phyloP scores from a whole-genome alignment of 2,329 filamentous ascomycete genomes.

The Trichoderma sp. region DNA sequence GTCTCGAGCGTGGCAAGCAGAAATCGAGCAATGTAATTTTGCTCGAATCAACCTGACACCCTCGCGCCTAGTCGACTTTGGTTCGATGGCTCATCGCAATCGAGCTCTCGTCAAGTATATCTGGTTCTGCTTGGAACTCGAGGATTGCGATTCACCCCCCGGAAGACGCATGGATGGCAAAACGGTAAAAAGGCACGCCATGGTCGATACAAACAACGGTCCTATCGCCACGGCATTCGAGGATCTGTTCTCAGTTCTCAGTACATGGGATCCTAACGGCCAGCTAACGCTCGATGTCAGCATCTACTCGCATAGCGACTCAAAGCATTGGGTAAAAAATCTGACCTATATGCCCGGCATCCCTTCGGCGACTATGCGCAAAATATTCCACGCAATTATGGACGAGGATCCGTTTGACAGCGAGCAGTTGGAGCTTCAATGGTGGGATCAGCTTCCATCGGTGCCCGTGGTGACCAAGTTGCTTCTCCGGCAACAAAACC shows the following conservation, averaged over 20 bases:
- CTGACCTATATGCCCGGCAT: slow-evolving; percentile 28
- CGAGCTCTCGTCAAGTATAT: slow-evolving; percentile 32
- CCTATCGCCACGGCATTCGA: slow-evolving; percentile 29
- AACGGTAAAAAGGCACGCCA: slow-evolving; percentile 2
- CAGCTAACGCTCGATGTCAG: slow-evolving; percentile 39
- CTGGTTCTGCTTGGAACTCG: slow-evolving; percentile 32
- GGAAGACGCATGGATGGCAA: neutral
- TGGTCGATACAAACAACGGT: slow-evolving; percentile 27
- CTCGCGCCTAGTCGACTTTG: slow-evolving; percentile 34
- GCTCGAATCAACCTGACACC: slow-evolving; percentile 35
- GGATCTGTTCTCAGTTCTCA: slow-evolving; percentile 36
- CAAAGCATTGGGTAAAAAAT: slow-evolving; percentile 37
- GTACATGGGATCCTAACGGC: slow-evolving; percentile 33
- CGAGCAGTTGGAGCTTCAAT: slow-evolving; percentile 19
- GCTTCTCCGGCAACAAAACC: slow-evolving; percentile 40
- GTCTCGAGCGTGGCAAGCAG: slow-evolving; percentile 37
- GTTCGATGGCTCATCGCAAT: slow-evolving; percentile 35
- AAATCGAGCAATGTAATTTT: slow-evolving; percentile 36
- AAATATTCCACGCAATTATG: slow-evolving; percentile 33
- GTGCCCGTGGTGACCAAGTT: slow-evolving; percentile 37
- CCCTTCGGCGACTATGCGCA: neutral
- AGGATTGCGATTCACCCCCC: slow-evolving; percentile 26
- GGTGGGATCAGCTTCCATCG: slow-evolving; percentile 28
- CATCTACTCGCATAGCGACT: slow-evolving; percentile 38
- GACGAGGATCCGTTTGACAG: slow-evolving; percentile 23